These are phyloP conservation scores for Metschnikowia reukaufii DNA, from an alignment of 805 yeast genomes.

Conservation along the genomic window DNA sequence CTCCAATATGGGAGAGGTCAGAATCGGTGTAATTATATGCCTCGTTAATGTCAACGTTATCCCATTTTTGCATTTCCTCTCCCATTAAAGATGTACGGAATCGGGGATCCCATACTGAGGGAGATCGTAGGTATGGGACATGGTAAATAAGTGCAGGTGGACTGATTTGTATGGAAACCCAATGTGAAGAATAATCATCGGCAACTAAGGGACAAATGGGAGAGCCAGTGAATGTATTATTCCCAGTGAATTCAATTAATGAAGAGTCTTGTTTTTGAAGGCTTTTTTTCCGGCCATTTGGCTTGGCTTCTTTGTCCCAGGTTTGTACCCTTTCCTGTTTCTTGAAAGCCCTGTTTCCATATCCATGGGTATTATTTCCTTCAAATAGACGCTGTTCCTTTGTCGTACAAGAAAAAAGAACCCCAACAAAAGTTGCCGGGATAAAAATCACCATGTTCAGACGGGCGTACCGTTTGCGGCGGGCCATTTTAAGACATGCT, in stretches of 20 bases:
- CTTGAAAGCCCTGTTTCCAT: neutral
- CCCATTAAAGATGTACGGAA: slow-evolving; percentile 35
- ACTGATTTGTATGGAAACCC: slow-evolving; percentile 36
- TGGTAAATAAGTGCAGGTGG: slow-evolving; percentile 37
- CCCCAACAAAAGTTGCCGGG: slow-evolving; percentile 66
- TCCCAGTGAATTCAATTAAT: neutral
- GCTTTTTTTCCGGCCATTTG: neutral
- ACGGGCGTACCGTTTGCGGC: slow-evolving; percentile 53
- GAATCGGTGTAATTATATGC: slow-evolving; percentile 39
- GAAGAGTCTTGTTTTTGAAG: neutral
- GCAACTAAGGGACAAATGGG: slow-evolving; percentile 63
- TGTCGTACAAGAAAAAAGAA: slow-evolving; percentile 48
- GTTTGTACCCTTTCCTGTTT: neutral
- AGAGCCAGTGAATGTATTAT: neutral
- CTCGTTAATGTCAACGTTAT: slow-evolving; percentile 50
- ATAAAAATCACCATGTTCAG: slow-evolving; percentile 47
- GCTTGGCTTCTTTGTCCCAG: neutral
- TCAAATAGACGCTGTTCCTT: neutral
- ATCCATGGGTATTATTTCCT: no score
- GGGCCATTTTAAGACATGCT: slow-evolving; percentile 53
- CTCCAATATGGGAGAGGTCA: slow-evolving; percentile 30
- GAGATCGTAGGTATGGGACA: slow-evolving; percentile 60
- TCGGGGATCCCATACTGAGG: slow-evolving; percentile 39
- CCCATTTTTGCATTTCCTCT: slow-evolving; percentile 44
- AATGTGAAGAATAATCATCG: slow-evolving; percentile 49